Conservation (phyloP, 2,329 filamentous ascomycete genomes). For the Colletotrichum sublineola region DNA sequence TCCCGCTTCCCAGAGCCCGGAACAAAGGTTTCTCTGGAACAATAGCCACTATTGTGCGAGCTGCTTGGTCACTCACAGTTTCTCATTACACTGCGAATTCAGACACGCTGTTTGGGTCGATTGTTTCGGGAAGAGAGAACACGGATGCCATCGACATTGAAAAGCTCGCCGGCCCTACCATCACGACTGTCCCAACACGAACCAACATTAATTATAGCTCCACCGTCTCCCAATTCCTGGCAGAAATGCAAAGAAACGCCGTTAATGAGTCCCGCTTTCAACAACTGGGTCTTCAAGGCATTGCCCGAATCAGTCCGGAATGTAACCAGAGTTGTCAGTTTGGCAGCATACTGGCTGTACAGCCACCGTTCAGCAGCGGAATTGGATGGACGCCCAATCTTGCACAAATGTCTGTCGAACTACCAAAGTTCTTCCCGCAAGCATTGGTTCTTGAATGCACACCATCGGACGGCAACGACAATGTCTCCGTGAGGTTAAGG, state of each 20-base stretch:
- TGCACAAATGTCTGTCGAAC: neutral
- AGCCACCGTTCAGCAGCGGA: constrained; percentile 35
- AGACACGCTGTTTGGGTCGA: constrained; percentile 47
- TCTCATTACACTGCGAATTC: constrained; percentile 52
- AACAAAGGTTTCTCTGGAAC: constrained; percentile 7
- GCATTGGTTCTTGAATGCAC: constrained; percentile 16
- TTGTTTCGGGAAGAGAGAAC: constrained; percentile 48
- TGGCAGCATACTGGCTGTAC: constrained; percentile 49
- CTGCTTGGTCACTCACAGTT: constrained; percentile 51
- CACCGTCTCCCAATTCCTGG: constrained; percentile 31
- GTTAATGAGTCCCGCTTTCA: constrained; percentile 44
- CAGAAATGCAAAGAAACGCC: constrained; percentile 40
- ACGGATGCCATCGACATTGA: constrained; percentile 46
- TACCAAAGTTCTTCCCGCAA: constrained; percentile 22
- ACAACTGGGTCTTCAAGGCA: constrained; percentile 44
- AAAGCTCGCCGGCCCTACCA: constrained; percentile 48
- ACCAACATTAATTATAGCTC: constrained; percentile 38
- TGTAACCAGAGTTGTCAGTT: constrained; percentile 45
- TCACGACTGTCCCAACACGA: constrained; percentile 50
- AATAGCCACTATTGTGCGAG: constrained; percentile 44
- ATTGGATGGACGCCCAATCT: neutral
- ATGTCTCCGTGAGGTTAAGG: neutral
- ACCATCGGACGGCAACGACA: neutral
- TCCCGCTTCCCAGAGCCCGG: neutral
- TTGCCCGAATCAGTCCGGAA: constrained; percentile 41